Evolutionary conservation across 257 asterid genomes (phyloP), one percentile per base, ranked within the genome.

Genomic region (Eustoma russellianum): DNA sequence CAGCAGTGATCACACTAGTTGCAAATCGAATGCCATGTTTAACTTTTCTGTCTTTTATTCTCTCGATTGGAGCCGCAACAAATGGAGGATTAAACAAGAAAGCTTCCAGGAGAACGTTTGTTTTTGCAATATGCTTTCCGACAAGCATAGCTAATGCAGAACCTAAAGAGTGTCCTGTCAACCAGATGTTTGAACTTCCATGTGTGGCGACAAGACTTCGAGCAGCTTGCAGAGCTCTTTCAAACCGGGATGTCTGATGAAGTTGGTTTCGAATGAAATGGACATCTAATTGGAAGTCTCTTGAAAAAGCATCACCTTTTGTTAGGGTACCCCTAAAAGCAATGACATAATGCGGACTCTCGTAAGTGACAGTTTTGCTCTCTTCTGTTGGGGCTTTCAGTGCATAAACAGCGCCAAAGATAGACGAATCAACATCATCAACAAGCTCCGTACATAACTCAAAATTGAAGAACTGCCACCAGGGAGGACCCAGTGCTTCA

Each of bases 141-240:
- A 82, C 90, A 5, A 83, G 88, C 82, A 92, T 33, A 9, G 95
- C 92, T 79, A 85, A 74, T 52, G 97, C 79, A 2, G 98, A 78
- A 9, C 98, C 99, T 0, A 92, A 85, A 35, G 99, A 92, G 60
- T 88, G 99, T 0, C 99, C 95, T 2, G 88, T 72, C 52, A 92
- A 48, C 99, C 99, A 92, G 28, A 92, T 49, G 34, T 65, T 68
- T 17, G 74, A 43, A 14, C 83, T 77, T 57, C 96, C 96, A 8
- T 65, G 72, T 5, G 88, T 74, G 0, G 96, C 83, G 38, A 81
- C 83, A 47, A 82, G 70, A 48, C 79, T 76, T 18, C 86, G 76
- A 4, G 82, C 90, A 4, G 93, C 88, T 67, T 87, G 93, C 44
- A 80, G 76, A 33, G 82, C 93, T 2, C 65, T 68, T 41, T 87